Base-by-base conservation (phyloP, 2,329 filamentous ascomycete genomes). In the Thielaviopsis euricoi region DNA sequence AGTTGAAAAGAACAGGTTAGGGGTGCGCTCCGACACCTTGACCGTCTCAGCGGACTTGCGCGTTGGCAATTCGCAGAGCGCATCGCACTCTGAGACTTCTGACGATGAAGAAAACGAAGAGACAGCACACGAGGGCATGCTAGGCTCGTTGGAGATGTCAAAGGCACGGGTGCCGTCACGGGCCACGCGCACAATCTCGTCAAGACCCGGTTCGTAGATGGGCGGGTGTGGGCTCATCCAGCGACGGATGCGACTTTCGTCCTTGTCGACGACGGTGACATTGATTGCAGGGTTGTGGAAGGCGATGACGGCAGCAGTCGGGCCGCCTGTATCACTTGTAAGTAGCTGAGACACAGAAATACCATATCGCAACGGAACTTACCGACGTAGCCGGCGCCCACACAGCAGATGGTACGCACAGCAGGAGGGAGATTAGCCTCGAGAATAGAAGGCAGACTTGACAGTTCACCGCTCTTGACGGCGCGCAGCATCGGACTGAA, bases 381-480 rank as follows among this genome's bases (percentile, higher is more conserved):
- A 87, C 82, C 84, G 62, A 88, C 83, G 67, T 88, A 88, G 64
- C 85, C 85, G 63, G 85, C 85, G 54, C 85, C 85, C 62, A 88
- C 81, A 66, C 83, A 87, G 69, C 85, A 87, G 56, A 88, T 81
- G 65, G 79, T 83, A 64, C 71, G 72, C 46, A 84, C 68, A 54
- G 21, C 19, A 51, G 46, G 22, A 26, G 53, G 37, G n/a, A n/a
- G n/a, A n/a, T n/a, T n/a, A 26, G 19, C 19, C 25, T 40, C n/a
- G 15, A 43, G 53, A 26, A 25, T 13, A 13, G 21, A 10, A 25
- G 50, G 50, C 21, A 52, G 25, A 26, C 25, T 26, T 4, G 25
- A 9, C 25, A 26, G 29, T 33, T 33, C 29, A 10, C 29, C 29
- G 29, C 29, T 33, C 29, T 33, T 33, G 29, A 33, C 12, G 29